Evolutionary conservation across 768 basidiomycete species (phyloP).

Genomic region (Termitomyces sp.): DNA sequence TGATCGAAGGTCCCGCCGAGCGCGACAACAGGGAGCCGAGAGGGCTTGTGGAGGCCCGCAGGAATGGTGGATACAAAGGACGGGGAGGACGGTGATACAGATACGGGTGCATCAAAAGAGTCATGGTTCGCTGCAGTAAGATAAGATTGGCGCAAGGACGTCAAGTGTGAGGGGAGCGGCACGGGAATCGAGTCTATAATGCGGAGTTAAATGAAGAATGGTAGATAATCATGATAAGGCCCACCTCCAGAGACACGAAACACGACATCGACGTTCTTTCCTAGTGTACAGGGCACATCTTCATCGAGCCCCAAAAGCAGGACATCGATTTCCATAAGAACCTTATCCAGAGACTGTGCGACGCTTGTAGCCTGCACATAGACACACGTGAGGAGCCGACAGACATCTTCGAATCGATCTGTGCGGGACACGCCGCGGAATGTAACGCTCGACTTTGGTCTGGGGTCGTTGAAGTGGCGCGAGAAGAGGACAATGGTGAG

Average conservation of each 20-base stretch:
- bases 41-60: constrained; percentile 10
- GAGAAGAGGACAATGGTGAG: constrained; percentile 67
- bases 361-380: constrained; percentile 84
- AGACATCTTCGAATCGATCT: constrained; percentile 58
- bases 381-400: constrained; percentile 72
- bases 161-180: constrained; percentile 37
- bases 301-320: constrained; percentile 56
- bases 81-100: background rate
- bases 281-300: constrained; percentile 35
- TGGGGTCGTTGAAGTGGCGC: constrained; percentile 43
- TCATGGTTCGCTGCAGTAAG: constrained; percentile 24
- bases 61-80: constrained; percentile 1
- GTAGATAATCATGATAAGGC: background rate
- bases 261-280: constrained; percentile 38
- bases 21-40: constrained; percentile 62
- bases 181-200: constrained; percentile 32
- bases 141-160: constrained; percentile 31
- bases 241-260: constrained; percentile 46
- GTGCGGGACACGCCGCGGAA: constrained; percentile 30
- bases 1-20: constrained; percentile 98
- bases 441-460: constrained; percentile 11
- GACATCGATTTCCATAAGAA: constrained; percentile 77
- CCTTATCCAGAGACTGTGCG: constrained; percentile 59
- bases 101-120: background rate
- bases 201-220: background rate